phyloP scores from a whole-genome alignment of 2,329 filamentous ascomycete species.

The Pleurostoma richardsiae region DNA sequence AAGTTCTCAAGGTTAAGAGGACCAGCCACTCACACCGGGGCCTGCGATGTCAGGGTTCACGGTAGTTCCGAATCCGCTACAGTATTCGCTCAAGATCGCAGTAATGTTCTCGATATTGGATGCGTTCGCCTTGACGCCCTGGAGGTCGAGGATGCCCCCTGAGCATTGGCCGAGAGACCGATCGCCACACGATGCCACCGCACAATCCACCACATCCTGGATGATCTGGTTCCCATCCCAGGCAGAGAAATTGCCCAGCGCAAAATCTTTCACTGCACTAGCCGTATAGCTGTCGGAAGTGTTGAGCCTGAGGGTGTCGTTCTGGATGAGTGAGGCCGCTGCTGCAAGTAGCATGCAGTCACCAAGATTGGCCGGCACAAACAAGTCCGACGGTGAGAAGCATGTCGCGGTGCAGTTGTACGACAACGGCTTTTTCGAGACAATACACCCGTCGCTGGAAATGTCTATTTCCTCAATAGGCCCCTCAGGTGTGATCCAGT shows the following conservation, averaged over 20 bases:
- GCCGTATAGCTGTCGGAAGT: constrained; percentile 1
- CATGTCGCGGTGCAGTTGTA: constrained; percentile 5
- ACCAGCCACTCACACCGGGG: constrained; percentile 3
- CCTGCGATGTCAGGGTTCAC: constrained; percentile 8
- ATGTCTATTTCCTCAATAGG: no score
- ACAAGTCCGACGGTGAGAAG: constrained; percentile 2
- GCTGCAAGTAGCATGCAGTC: constrained; percentile 7
- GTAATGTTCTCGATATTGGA: constrained; percentile 1
- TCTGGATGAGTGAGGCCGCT: constrained; percentile 1
- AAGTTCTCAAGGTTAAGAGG: not conserved
- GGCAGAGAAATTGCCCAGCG: constrained; percentile 1
- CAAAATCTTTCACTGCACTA: constrained; percentile 2
- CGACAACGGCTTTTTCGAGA: no score
- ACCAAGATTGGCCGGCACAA: constrained; percentile 7
- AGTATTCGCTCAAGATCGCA: constrained; percentile 2
- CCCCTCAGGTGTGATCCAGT: no score
- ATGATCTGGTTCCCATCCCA: constrained; percentile 4
- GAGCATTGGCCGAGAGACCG: constrained; percentile 7
- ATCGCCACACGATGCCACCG: constrained; percentile 6
- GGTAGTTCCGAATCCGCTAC: constrained; percentile 3
- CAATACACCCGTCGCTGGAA: no score
- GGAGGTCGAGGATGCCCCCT: not conserved
- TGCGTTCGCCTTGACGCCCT: no score
- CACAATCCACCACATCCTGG: constrained; percentile 1
- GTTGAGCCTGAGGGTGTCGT: not conserved